phyloP scores from a whole-genome alignment of 768 basidiomycete genomes.

The Lepiota venenata region DNA sequence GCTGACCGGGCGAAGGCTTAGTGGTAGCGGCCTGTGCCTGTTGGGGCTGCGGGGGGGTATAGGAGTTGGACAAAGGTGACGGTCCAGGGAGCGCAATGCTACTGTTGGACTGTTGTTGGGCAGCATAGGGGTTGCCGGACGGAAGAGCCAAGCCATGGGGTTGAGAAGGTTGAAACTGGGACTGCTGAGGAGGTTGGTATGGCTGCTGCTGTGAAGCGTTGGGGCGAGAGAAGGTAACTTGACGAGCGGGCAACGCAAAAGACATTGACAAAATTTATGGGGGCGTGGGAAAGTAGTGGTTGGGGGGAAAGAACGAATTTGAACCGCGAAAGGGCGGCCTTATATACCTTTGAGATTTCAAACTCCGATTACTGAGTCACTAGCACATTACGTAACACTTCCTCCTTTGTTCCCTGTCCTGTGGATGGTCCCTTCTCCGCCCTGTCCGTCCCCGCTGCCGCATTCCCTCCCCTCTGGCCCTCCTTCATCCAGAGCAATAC shows the following conservation, averaged over 20 bases:
- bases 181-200: slow-evolving; percentile 40
- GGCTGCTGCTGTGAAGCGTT: slow-evolving; percentile 44
- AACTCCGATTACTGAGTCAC: slow-evolving; percentile 43
- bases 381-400: slow-evolving; percentile 39
- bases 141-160: slow-evolving; percentile 54
- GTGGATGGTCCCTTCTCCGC: slow-evolving; percentile 8
- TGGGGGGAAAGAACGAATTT: slow-evolving; percentile 29
- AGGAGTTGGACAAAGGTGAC: slow-evolving; percentile 58
- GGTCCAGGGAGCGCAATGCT: slow-evolving; percentile 47
- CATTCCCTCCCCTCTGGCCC: background rate
- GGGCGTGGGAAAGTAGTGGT: slow-evolving; percentile 41
- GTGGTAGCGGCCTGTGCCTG: slow-evolving; percentile 20
- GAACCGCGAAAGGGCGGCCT: slow-evolving; percentile 26
- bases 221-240: slow-evolving; percentile 72
- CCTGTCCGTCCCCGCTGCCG: slow-evolving; percentile 12
- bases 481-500: slow-evolving; percentile 7
- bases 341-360: slow-evolving; percentile 44
- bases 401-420: slow-evolving; percentile 30
- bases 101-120: slow-evolving; percentile 28
- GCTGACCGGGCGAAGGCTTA: slow-evolving; percentile 21
- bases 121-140: slow-evolving; percentile 47
- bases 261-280: slow-evolving; percentile 37
- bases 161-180: slow-evolving; percentile 35
- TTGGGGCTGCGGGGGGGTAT: slow-evolving; percentile 36
- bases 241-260: slow-evolving; percentile 74